Percentiles rank a stretch among this genome's conserved stretches.
Conservation (phyloP, 2,329 filamentous ascomycete species). For the Paraconiothyrium sp. region DNA sequence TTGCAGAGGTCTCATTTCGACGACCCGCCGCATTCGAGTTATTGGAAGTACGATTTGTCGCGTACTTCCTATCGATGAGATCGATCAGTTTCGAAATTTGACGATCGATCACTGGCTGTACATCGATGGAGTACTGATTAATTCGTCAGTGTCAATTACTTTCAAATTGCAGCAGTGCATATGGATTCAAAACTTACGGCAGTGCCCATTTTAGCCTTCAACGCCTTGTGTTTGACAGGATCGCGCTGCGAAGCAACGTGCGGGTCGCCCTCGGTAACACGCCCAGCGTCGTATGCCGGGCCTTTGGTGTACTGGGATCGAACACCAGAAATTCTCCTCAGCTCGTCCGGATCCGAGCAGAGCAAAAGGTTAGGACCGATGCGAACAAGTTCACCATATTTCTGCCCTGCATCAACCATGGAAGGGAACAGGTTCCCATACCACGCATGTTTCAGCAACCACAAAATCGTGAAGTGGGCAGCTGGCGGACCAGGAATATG, state of each 20-base stretch:
- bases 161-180: neutral
- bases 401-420: slow-evolving; percentile 6
- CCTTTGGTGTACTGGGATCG: slow-evolving; percentile 9
- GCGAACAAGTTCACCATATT: slow-evolving; percentile 6
- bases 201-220: slow-evolving; percentile 10
- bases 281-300: slow-evolving; percentile 6
- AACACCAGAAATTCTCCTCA: slow-evolving; percentile 8
- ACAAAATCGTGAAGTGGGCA: slow-evolving; percentile 5
- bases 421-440: neutral
- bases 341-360: slow-evolving; percentile 9
- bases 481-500: slow-evolving; percentile 3
- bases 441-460: slow-evolving; percentile 11
- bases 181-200: neutral
- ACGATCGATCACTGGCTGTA: neutral
- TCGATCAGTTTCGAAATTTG: slow-evolving; percentile 8
- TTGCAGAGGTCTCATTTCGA: slow-evolving; percentile 8
- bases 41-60: slow-evolving; percentile 4
- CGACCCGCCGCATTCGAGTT: slow-evolving; percentile 3
- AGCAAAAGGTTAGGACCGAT: slow-evolving; percentile 8
- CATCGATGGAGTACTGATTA: slow-evolving; percentile 1
- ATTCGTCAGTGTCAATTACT: neutral
- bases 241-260: slow-evolving; percentile 12
- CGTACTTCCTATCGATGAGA: slow-evolving; percentile 11
- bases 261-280: slow-evolving; percentile 6
- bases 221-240: slow-evolving; percentile 7